Evolutionary conservation across 345 rosid species (phyloP), one percentile per base, ranked within the genome.

Genomic region (Pistacia vera): DNA sequence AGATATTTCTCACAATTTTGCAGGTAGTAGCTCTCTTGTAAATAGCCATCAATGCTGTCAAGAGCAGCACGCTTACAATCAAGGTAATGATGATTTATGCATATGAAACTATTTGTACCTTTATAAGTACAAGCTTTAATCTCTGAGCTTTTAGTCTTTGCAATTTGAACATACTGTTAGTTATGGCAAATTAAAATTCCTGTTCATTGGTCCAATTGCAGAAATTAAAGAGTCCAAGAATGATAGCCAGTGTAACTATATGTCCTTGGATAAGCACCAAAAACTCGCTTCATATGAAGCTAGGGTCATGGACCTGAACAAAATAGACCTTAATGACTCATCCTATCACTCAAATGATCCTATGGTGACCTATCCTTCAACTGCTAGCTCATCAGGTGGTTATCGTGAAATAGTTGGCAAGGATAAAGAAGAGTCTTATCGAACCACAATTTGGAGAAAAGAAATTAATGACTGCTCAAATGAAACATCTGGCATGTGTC

Each of bases 241-340:
- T 55, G 73, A 38, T 74, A 44, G 59, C 63, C 49, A 66, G 18
- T 12, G 38, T 56, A 41, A 68, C 52, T 55, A 61, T 68, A 48
- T 22, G 46, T 79, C 66, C 10, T n/a, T 81, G 1, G 59, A 73
- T 75, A 64, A 70, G 66, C 82, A 41, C 41, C 75, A 51, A 18
- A 35, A 51, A 30, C 16, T 62, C 36, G 11, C 57, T 73, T 74
- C 80, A 14, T 20, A 4, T 74, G 68, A 71, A 70, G 80, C 49
- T 16, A 38, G 71, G 48, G 49, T 17, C 25, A 11, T 84, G 28
- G 89, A 86, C 66, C 92, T 89, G 68, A 89, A 85, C 61, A 52
- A 79, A 76, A 75, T 72, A 85, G 70, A 59, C 60, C 68, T 71
- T 14, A 88, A 82, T 59, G 83, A 81, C 71, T 70, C 72, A 1